phyloP scores from a whole-genome alignment of 2,329 filamentous ascomycete species.

The Sclerotinia subarctica region DNA sequence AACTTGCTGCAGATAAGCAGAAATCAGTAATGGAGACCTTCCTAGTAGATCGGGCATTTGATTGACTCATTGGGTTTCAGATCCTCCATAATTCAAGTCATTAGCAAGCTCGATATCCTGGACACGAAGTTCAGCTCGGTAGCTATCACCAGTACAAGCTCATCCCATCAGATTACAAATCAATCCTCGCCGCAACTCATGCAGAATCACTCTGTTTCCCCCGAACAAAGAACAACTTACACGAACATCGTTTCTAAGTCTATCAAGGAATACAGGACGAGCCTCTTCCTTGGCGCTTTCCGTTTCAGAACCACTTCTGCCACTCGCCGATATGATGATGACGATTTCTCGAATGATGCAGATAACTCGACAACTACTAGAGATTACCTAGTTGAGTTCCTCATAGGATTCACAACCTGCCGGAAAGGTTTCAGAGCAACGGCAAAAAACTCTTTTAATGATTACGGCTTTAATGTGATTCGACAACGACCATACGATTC shows the following conservation, averaged over 20 bases:
- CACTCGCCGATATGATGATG: not conserved
- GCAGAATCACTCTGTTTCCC: not conserved
- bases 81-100: not conserved
- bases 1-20: slow-evolving; percentile 16
- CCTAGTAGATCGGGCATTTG: not conserved
- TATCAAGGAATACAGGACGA: not conserved
- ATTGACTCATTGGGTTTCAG: not conserved
- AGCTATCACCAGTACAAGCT: not conserved
- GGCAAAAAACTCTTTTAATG: not conserved
- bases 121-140: not conserved
- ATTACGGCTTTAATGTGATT: not conserved
- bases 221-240: not conserved
- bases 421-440: not conserved
- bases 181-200: not conserved
- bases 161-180: not conserved
- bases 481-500: slow-evolving; percentile 1
- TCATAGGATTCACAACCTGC: not conserved
- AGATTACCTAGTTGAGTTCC: not conserved
- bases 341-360: not conserved
- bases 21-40: not conserved
- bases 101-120: not conserved
- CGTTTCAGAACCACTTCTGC: not conserved
- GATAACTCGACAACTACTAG: not conserved
- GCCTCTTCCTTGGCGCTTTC: not conserved
- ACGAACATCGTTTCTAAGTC: not conserved